Percentiles rank a stretch among this genome's conserved stretches.
phyloP scores from a whole-genome alignment of 306 rosid species.

The Lathyrus aphaca region DNA sequence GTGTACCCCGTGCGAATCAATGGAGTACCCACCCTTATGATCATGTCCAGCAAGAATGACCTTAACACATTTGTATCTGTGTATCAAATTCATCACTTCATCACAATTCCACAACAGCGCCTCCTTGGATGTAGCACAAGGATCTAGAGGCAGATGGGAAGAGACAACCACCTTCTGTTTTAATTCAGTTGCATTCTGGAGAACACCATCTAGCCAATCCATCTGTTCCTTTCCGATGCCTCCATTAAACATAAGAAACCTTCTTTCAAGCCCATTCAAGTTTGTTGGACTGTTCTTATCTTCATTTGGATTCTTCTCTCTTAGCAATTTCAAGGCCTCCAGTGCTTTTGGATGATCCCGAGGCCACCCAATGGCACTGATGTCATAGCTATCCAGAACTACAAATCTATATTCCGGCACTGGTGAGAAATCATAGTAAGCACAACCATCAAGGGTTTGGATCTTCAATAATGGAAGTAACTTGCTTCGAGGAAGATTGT shows the following conservation, averaged over 20 bases:
- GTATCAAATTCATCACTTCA: constrained; percentile 78
- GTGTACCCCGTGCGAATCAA: constrained; percentile 85
- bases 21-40: constrained; percentile 74
- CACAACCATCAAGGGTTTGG: constrained; percentile 51
- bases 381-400: constrained; percentile 82
- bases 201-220: constrained; percentile 76
- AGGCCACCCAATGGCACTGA: constrained; percentile 94
- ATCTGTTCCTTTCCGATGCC: constrained; percentile 85
- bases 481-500: constrained; percentile 81
- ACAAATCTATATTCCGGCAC: constrained; percentile 72
- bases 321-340: constrained; percentile 66
- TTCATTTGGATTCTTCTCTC: constrained; percentile 72
- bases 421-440: constrained; percentile 86
- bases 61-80: constrained; percentile 73
- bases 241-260: constrained; percentile 93
- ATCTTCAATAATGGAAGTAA: constrained; percentile 80
- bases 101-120: constrained; percentile 86
- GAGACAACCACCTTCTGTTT: constrained; percentile 79
- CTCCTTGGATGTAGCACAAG: constrained; percentile 51
- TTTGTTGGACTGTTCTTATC: constrained; percentile 82
- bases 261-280: constrained; percentile 66
- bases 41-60: constrained; percentile 81
- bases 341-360: constrained; percentile 62
- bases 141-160: constrained; percentile 83
- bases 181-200: constrained; percentile 66